Conservation (phyloP, 257 asterid species). For the Rubia yunnanensis region DNA sequence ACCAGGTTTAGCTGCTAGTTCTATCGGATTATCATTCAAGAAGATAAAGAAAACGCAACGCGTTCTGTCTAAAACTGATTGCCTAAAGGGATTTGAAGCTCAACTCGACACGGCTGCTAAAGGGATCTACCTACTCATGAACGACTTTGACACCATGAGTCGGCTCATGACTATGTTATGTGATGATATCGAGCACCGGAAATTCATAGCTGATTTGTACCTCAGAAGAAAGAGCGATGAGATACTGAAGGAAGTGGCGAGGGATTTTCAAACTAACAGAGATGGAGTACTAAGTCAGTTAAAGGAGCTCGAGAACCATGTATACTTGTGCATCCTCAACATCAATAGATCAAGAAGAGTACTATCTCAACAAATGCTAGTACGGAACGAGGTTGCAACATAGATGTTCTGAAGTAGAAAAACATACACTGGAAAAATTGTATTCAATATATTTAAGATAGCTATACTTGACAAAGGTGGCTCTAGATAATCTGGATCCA, state of each 20-base stretch:
- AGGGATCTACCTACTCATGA: constrained; percentile 50
- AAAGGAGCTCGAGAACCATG: constrained; percentile 62
- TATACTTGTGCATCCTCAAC: constrained; percentile 52
- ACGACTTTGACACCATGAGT: constrained; percentile 53
- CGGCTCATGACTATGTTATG: constrained; percentile 35
- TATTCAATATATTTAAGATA: no score
- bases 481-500: background rate
- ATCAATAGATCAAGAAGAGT: constrained; percentile 52
- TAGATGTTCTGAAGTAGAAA: background rate
- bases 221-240: constrained; percentile 34
- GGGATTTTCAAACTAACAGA: constrained; percentile 33
- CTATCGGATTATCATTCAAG: constrained; percentile 18
- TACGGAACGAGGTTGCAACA: background rate
- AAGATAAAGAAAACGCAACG: constrained; percentile 6
- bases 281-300: constrained; percentile 31
- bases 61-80: background rate
- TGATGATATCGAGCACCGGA: constrained; percentile 54
- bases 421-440: no score
- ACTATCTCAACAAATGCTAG: constrained; percentile 26
- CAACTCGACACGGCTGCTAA: constrained; percentile 59
- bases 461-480: background rate
- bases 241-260: constrained; percentile 41
- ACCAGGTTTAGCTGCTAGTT: constrained; percentile 17
- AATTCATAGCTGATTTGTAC: constrained; percentile 33
- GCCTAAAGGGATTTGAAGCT: constrained; percentile 21